These are phyloP conservation scores for Chaetomiaceae sp. DNA, from an alignment of 2,329 filamentous ascomycete genomes.

Conservation along the genomic window DNA sequence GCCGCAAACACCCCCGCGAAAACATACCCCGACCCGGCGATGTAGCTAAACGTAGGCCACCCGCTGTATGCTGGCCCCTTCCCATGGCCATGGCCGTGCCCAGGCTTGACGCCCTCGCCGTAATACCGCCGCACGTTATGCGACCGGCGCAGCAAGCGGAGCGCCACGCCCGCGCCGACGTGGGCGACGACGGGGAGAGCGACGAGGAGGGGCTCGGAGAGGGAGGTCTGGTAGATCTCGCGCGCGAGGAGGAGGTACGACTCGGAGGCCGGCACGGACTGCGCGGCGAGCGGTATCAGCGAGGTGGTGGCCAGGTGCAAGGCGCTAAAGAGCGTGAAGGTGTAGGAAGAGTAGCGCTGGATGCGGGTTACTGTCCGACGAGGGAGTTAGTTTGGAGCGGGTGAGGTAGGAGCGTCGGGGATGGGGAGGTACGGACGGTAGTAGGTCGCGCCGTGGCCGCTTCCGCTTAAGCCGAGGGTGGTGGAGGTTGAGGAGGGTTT, in stretches of 20 bases:
- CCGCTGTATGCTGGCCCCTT: slow-evolving; percentile 30
- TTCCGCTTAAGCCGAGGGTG: slow-evolving; percentile 55
- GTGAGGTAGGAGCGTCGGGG: slow-evolving; percentile 20
- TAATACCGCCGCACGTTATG: slow-evolving; percentile 73
- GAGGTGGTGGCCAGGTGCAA: slow-evolving; percentile 80
- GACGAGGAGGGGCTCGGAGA: slow-evolving; percentile 76
- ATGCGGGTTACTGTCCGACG: slow-evolving; percentile 59
- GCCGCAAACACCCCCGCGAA: slow-evolving; percentile 61
- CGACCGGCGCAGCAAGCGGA: slow-evolving; percentile 70
- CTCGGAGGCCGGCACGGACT: slow-evolving; percentile 70
- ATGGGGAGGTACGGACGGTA: slow-evolving; percentile 55
- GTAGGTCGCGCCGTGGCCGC: slow-evolving; percentile 65
- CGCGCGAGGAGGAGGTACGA: slow-evolving; percentile 85
- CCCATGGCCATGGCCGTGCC: slow-evolving; percentile 30
- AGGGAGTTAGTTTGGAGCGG: slow-evolving; percentile 6
- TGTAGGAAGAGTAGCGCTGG: slow-evolving; percentile 86
- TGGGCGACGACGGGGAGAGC: slow-evolving; percentile 71
- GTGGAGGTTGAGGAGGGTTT: slow-evolving; percentile 37
- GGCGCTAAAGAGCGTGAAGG: slow-evolving; percentile 69
- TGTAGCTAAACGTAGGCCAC: slow-evolving; percentile 70
- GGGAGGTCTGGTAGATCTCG: slow-evolving; percentile 82
- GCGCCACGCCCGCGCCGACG: slow-evolving; percentile 67
- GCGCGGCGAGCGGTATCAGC: slow-evolving; percentile 70
- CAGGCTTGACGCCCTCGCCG: slow-evolving; percentile 40
- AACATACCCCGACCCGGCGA: slow-evolving; percentile 67